Evolutionary conservation across 2,329 filamentous ascomycete species (phyloP), one percentile per base, ranked within the genome.

Genomic region (Tolypocladium capitatum): DNA sequence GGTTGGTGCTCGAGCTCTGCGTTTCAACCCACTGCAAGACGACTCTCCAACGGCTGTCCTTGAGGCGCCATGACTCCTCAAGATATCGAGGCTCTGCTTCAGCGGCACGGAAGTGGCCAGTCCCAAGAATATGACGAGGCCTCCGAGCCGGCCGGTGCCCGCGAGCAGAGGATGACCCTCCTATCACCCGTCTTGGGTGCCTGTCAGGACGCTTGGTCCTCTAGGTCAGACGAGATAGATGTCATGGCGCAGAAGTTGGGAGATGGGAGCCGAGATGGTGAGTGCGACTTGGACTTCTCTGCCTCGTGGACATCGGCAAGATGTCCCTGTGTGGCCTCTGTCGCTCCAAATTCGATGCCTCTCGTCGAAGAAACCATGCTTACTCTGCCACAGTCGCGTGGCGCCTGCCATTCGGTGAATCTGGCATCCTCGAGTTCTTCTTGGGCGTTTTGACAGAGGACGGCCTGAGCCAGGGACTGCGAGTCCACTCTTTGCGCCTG

Each of bases 351-450:
- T 30, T 18, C 6, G 16, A 42, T 4, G 24, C 5, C 46, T 52
- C n/a, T 51, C 43, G 6, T 13, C 21, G 13, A 7, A 7, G 4
- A 14, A 24, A 33, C 34, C 35, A 21, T 34, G 34, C 49, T 49
- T 32, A 30, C 36, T 43, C n/a, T 18, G 10, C 14, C 7, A 11
- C 13, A 81, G 78, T 68, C 36, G 68, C 69, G 42, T 82, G 78
- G 76, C 69, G 80, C 48, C 55, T 68, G 24, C 73, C 79, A 0
- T 63, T 79, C 10, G 79, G 78, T 7, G 70, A 76, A 28, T 78
- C 79, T 0, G 76, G 77, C 2, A 62, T 82, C 31, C 60, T 83
- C 9, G 67, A 71, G 20, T 76, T 80, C 61, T 78, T 79, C 54
- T 65, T 80, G 16, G 60, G 64, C 11, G 55, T 76, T 13, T 57